Evolutionary conservation across 176 grass and related monocot genomes (phyloP), one percentile per base, ranked within the genome.

Genomic region (Triticum aestivum): DNA sequence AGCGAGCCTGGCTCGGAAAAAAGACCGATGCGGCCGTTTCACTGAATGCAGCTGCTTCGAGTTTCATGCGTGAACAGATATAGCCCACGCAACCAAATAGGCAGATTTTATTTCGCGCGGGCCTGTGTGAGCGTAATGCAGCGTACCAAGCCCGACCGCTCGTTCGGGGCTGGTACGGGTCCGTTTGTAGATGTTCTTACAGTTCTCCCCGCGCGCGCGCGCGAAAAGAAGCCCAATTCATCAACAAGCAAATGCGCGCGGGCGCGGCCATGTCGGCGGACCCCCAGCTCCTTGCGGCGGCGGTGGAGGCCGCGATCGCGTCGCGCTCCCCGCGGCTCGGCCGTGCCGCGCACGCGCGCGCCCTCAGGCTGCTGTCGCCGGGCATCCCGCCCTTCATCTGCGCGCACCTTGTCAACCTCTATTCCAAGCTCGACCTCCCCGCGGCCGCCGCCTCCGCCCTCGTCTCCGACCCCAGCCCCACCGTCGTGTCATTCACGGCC

Each of bases 401-500:
- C 82, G 90, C 75, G 20, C 92, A 94, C 92, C 87, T 94, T 77
- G 82, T 93, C 95, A 91, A 94, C 87, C 86, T 97, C 67, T 97
- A 97, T 84, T 90, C 95, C 69, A 94, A 97, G 69, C 92, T 97
- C 82, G 89, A 94, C 65, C 92, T 85, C 83, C 90, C 95, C 30
- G 37, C 39, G 21, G 65, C 92, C 11, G 92, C 95, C 21, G 58
- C 81, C 37, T 32, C 75, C 11, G 80, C 82, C 3, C 87, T 97
- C 24, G 54, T 84, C 69, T 61, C 88, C 27, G 90, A 97, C 79
- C 91, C 92, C 13, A 61, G 29, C 26, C 95, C 95, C n/a, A 93
- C 79, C 65, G 95, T 97, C 5, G 92, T 97, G 0, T 88, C 92
- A 6, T 97, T 84, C 89, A 97, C 91, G 2, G 78, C 92, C 1